Base-by-base conservation (phyloP, 2,329 filamentous ascomycete species). In the Microascus cirrosus region DNA sequence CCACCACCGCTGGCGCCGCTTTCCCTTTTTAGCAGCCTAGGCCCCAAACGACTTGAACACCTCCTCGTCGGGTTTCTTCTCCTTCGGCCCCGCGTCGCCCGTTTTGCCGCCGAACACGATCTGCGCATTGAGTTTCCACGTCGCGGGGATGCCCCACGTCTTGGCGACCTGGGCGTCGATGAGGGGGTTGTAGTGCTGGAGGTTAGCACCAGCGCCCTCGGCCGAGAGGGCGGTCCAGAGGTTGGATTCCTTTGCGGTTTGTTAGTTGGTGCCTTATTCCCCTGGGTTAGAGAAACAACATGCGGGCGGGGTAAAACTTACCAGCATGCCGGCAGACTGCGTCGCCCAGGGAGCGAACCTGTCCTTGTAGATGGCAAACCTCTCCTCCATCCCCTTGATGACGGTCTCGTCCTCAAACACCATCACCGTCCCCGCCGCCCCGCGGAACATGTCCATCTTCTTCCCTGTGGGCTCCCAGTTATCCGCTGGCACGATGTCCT, bases 111-210 rank as follows among this genome's bases (percentile, higher is more conserved):
- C 90, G 72, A 96, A 94, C 66, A 95, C 90, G 63, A 96, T 77
- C 79, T 95, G 90, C 25, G 88, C 86, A 68, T 86, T 83, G 62
- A 95, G 80, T 67, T 82, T 82, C 90, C 91, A 96, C 65, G 80
- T 79, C 20, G 73, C 67, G 51, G 89, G 87, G 35, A 95, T 65
- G 59, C 79, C 79, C 87, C 89, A 96, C 64, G 83, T 75, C 61
- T 73, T 76, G 52, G 79, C 74, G 57, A 91, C 86, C 74, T 85
- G 83, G 63, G 79, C 77, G 73, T 95, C 87, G 64, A 95, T 83
- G 59, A 96, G 73, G 22, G 90, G 90, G 81, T 90, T 94, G 79
- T 95, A 95, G 77, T 96, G 91, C 79, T 96, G 91, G 57, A 96
- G 80, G 79, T 92, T 95, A 69, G 86, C 88, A 63, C 90, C 90